Evolutionary conservation across 768 basidiomycete species (phyloP).

Genomic region (Mycena haematopus): DNA sequence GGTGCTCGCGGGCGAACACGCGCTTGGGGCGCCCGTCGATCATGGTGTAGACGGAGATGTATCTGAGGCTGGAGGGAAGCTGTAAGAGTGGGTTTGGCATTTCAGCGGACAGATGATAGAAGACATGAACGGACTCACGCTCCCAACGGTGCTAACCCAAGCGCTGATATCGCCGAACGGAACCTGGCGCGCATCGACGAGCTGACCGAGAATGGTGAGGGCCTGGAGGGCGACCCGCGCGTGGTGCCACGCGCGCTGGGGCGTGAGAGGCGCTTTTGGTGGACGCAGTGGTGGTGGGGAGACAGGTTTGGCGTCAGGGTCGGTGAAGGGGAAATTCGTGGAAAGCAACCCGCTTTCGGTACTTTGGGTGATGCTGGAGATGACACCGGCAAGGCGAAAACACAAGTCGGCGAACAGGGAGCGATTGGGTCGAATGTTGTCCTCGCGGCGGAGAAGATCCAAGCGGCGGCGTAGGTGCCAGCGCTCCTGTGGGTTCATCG

Average conservation of each 20-base stretch:
- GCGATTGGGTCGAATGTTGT: neutral
- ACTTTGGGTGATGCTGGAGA: neutral
- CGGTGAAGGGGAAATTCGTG: neutral
- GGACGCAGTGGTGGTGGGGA: neutral
- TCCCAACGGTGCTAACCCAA: slow-evolving; percentile 17
- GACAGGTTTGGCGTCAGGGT: neutral
- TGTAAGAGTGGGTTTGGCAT: neutral
- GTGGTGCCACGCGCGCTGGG: neutral
- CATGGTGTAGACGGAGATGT: neutral
- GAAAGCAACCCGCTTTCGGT: neutral
- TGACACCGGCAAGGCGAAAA: slow-evolving; percentile 9
- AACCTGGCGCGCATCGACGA: slow-evolving; percentile 12
- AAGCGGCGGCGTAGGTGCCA: slow-evolving; percentile 13
- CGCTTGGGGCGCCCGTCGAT: neutral
- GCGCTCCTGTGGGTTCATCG: slow-evolving; percentile 6
- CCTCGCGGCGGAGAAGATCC: neutral
- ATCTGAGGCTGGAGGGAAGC: neutral
- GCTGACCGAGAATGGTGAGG: slow-evolving; percentile 9
- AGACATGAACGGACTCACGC: neutral
- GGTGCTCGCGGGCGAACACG: slow-evolving; percentile 4
- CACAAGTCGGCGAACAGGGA: slow-evolving; percentile 8
- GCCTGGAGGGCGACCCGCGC: slow-evolving; percentile 13
- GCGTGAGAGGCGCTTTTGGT: neutral
- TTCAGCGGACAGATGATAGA: neutral
- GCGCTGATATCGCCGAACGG: slow-evolving; percentile 9